Base-by-base conservation (phyloP, 345 rosid species). In the Durio zibethinus region DNA sequence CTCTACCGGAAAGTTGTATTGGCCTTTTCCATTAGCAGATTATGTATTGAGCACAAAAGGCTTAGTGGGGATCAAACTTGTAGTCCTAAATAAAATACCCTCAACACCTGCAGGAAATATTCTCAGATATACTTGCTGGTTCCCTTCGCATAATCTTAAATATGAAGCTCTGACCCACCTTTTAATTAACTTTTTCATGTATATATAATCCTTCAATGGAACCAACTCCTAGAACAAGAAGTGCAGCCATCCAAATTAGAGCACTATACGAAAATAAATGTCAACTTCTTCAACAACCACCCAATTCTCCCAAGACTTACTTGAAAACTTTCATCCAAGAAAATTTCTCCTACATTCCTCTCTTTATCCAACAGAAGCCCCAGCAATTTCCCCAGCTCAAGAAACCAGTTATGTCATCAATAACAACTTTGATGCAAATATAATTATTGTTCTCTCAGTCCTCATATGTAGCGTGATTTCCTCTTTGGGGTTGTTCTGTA, bases 391-490 rank as follows among this genome's bases (percentile, higher is more conserved):
- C 64, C 86, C 82, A 18, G 40, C 84, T 75, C 81, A 78, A 69
- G 66, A 45, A 29, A 56, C 21, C 59, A 62, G 60, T 72, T 10
- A 11, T n/a, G 10, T 16, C 78, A 1, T 75, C 66, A 77, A 78
- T 35, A 80, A 53, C 59, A 81, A 68, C 60, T 80, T 90, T 6
- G 85, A 75, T 20, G 77, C 78, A n/a, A 86, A 86, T 70, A 80
- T 71, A 27, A n/a, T 85, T 48, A 81, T 90, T 86, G 79, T 87
- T 60, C 83, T 87, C n/a, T 79, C 88, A 25, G 86, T 87, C 64
- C 82, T 90, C 45, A 48, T 88, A 7, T 90, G 92, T 66, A 88
- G 88, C 1, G 33, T 87, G 35, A 80, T 90, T 29, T 87, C 87
- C 73, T 87, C 85, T 36, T 62, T 87, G 2, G 86, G 83, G 20